A percentile compares a stretch with the other conserved stretches of the same genome.
These are phyloP conservation scores for Sarcomyxa edulis DNA, from an alignment of 768 basidiomycete species.

Conservation along the genomic window DNA sequence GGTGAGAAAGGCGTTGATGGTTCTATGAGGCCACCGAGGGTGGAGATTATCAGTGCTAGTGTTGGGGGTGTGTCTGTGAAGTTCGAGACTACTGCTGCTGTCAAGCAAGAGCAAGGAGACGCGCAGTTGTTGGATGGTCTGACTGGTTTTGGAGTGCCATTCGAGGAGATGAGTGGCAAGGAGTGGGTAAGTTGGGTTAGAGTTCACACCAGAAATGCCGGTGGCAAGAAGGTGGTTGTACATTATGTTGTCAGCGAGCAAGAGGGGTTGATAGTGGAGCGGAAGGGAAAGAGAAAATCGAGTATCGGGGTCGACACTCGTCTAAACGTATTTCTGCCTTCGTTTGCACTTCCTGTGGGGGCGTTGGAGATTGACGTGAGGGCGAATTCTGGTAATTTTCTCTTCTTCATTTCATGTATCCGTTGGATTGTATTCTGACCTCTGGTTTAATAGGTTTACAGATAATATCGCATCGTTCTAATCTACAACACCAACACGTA, in stretches of 20 bases:
- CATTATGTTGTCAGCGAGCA: conserved; percentile 58
- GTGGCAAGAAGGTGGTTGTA: conserved; percentile 48
- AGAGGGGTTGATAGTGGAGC: conserved; percentile 7
- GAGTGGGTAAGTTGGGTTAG: conserved; percentile 66
- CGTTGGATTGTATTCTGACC: conserved; percentile 7
- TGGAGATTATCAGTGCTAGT: conserved; percentile 55
- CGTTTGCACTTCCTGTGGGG: conserved; percentile 68
- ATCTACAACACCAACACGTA: conserved; percentile 47
- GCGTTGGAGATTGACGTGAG: conserved; percentile 60
- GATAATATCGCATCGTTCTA: conserved; percentile 42
- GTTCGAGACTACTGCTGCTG: conserved; percentile 45
- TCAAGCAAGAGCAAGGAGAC: conserved; percentile 28
- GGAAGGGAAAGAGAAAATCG: conserved; percentile 28
- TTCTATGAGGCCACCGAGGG: conserved; percentile 29
- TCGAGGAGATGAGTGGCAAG: conserved; percentile 49
- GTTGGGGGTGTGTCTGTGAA: conserved; percentile 62
- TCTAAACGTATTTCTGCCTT: conserved; percentile 56
- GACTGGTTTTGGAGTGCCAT: conserved; percentile 30
- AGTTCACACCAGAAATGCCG: conserved; percentile 46
- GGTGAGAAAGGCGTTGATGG: conserved; percentile 9
- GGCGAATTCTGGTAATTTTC: conserved; percentile 41
- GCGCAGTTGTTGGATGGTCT: too few relatives aligned
- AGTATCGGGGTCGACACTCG: conserved; percentile 22
- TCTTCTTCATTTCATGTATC: conserved; percentile 5
- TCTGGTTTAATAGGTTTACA: conserved; percentile 31